phyloP scores from a whole-genome alignment of 2,329 filamentous ascomycete genomes.

The Fusarium hainanense region DNA sequence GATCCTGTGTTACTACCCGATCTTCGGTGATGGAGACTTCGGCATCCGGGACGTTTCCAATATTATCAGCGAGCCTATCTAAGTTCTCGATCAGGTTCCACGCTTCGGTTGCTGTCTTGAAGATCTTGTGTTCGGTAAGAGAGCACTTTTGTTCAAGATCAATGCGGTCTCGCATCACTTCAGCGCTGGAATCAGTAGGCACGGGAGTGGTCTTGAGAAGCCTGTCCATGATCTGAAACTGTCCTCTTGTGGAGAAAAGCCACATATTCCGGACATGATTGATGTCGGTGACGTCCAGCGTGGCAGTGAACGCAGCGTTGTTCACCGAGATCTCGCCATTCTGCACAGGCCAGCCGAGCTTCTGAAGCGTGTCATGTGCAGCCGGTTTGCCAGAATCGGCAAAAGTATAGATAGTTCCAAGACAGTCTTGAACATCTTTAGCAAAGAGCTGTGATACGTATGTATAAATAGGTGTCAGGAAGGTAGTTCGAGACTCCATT shows the following conservation, averaged over 20 bases:
- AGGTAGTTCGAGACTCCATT: background rate
- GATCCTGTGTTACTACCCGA: background rate
- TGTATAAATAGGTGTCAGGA: background rate
- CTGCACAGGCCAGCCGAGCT: background rate
- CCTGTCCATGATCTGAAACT: background rate
- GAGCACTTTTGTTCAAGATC: background rate
- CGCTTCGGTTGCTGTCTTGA: background rate
- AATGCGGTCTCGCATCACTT: background rate
- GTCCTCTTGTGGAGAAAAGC: background rate
- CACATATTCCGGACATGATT: background rate
- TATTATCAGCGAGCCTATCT: background rate
- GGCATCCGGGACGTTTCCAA: background rate
- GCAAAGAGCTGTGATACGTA: background rate
- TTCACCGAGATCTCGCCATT: conserved; percentile 4
- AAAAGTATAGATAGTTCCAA: background rate
- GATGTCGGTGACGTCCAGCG: background rate
- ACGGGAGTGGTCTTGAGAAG: background rate
- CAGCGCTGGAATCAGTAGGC: background rate
- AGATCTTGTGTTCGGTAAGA: background rate
- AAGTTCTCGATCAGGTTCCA: background rate
- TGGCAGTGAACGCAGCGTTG: background rate
- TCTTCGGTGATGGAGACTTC: background rate
- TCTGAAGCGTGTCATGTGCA: background rate
- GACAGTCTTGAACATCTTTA: background rate
- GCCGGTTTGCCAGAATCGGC: background rate